Conservation (phyloP, 331 rosid species). For the Malus hybrid region DNA sequence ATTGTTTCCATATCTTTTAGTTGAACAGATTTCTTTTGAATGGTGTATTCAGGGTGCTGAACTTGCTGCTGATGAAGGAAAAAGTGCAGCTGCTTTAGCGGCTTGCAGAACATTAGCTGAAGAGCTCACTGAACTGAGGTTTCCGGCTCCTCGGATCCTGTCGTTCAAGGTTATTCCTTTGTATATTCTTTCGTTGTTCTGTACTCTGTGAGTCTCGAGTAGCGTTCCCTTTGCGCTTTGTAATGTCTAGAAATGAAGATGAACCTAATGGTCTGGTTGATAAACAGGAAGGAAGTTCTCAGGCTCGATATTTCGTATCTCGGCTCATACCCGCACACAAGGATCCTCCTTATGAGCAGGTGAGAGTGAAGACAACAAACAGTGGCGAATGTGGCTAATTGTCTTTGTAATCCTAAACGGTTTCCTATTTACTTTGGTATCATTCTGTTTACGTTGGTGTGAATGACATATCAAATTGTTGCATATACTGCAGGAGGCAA, state of each 20-base stretch:
- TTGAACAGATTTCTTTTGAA: background rate
- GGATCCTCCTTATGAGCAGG: conserved; percentile 99
- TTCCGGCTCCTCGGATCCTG: conserved; percentile 99
- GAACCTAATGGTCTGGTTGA: conserved; percentile 6
- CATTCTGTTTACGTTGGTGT: background rate
- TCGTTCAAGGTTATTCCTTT: conserved; percentile 68
- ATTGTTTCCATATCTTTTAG: background rate
- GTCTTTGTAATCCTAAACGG: background rate
- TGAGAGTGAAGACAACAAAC: conserved; percentile 19
- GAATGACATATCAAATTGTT: background rate
- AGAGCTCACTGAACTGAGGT: conserved; percentile 82
- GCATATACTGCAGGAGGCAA: conserved; percentile 62
- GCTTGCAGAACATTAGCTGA: conserved; percentile 99
- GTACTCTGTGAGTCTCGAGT: no score
- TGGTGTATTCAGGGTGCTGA: conserved; percentile 79
- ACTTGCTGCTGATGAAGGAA: conserved; percentile 83
- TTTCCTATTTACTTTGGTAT: background rate
- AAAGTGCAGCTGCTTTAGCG: conserved; percentile 88
- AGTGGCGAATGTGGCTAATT: background rate
- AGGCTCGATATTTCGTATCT: conserved; percentile 86
- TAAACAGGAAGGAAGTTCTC: conserved; percentile 98
- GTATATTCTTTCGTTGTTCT: background rate
- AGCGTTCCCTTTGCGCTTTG: background rate
- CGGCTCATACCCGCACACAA: conserved; percentile 95
- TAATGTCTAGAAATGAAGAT: conserved; percentile 8